Evolutionary conservation across 192 early-diverging fungal genomes (phyloP), one percentile per base, ranked within the genome.

Genomic region (Backusella macrospora): DNA sequence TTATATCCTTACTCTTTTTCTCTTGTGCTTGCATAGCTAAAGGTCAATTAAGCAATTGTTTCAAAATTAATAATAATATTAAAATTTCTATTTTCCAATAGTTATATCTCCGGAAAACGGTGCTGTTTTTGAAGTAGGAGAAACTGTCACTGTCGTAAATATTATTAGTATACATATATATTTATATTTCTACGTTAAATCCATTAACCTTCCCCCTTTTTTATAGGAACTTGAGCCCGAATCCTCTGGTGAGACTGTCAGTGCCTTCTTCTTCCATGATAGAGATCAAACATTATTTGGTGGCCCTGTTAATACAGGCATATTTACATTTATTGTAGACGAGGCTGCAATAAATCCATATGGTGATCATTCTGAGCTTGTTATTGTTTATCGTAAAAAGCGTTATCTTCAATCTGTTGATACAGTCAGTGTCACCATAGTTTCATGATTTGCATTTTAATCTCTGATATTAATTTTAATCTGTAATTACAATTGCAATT

Each of bases 61-160:
- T 34, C 29, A 34, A 34, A 34, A 34, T 0, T 34, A 34, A 34
- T 34, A 34, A 34, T 34, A 34, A 34, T 34, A 34, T 2, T 34
- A 34, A 34, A 2, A 34, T 34, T 34, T 34, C 29, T 34, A 34
- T 34, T 34, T 34, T 2, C 2, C 29, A 34, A 34, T 34, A 34
- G 52, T 59, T 23, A 59, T 59, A 8, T 59, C 52, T 59, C 52
- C 52, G 26, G 52, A 59, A 59, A 59, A 59, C 12, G 52, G 52
- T 5, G 52, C 52, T 12, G 52, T 59, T 12, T 59, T 59, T 18
- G 26, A 59, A 59, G 52, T 59, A 59, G 52, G 52, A 26, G 52
- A 59, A 26, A 26, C 52, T 23, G 52, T 59, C 8, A 59, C 18
- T 13, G 4, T 59, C 9, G 29, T 34, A 34, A 34, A 34, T 34